Conservation (phyloP, 129 eudicot genomes). For the Chrysanthemum makinoi region DNA sequence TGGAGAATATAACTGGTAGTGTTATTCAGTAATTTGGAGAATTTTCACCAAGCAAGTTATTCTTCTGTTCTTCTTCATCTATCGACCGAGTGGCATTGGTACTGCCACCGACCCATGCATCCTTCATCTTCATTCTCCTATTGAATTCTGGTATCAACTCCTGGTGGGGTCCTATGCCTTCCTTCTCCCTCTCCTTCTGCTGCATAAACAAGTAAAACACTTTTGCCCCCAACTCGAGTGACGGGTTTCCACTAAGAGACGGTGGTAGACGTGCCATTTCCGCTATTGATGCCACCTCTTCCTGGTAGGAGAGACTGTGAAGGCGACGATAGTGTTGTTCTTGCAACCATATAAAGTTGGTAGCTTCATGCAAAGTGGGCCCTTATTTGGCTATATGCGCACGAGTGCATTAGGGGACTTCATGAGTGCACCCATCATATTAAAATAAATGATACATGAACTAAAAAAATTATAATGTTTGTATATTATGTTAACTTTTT, state of each 20-base stretch:
- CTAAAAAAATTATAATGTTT: no score
- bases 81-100: background rate
- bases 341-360: conserved; percentile 46
- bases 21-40: conserved; percentile 72
- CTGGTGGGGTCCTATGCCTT: conserved; percentile 49
- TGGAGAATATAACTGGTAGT: conserved; percentile 65
- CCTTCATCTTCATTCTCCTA: conserved; percentile 95
- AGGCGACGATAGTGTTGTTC: conserved; percentile 41
- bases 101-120: conserved; percentile 77
- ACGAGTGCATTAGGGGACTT: no score
- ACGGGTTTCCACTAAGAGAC: conserved; percentile 19
- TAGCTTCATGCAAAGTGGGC: background rate
- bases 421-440: no score
- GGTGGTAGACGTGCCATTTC: conserved; percentile 7
- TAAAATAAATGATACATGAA: no score
- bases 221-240: background rate
- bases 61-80: conserved; percentile 37
- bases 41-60: conserved; percentile 51
- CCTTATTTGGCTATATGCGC: no score
- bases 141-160: conserved; percentile 83
- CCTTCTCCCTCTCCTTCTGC: conserved; percentile 22
- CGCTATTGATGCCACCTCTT: conserved; percentile 23
- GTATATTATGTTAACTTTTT: no score
- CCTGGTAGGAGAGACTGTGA: conserved; percentile 37
- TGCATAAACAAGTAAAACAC: conserved; percentile 26